Conservation (phyloP, 75 land plant genomes). For the Ceratopteris richardii region DNA sequence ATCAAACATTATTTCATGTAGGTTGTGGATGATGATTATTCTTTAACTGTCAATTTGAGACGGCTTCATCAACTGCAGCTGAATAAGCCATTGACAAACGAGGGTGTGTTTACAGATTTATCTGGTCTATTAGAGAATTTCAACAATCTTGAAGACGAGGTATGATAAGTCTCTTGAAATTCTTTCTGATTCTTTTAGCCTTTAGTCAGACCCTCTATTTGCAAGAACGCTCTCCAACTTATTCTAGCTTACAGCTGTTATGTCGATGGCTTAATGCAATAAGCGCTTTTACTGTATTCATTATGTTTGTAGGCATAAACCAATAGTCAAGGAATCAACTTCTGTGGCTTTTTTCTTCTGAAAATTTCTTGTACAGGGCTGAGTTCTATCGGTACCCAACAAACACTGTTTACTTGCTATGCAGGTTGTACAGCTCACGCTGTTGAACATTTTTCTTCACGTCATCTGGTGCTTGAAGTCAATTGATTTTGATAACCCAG, state of each 20-base stretch:
- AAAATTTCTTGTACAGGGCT: too few relatives aligned
- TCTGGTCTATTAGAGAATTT: constrained; percentile 34
- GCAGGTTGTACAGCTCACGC: constrained; percentile 55
- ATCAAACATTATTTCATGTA: constrained; percentile 18
- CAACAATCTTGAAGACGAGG: constrained; percentile 75
- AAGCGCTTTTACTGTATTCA: too few relatives aligned
- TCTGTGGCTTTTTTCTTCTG: too few relatives aligned
- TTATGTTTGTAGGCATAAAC: too few relatives aligned
- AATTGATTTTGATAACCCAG: constrained; percentile 45
- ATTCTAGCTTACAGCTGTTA: too few relatives aligned
- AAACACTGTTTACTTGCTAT: too few relatives aligned
- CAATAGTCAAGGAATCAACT: too few relatives aligned
- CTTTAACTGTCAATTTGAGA: constrained; percentile 80
- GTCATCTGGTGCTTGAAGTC: constrained; percentile 60
- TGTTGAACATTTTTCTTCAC: constrained; percentile 71
- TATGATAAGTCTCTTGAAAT: constrained; percentile 5
- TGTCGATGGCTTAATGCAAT: too few relatives aligned
- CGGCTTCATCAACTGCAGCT: constrained; percentile 81
- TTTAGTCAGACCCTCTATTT: too few relatives aligned
- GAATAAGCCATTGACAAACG: constrained; percentile 41
- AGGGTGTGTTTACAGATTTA: constrained; percentile 49
- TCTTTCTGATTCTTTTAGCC: neutral
- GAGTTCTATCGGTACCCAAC: too few relatives aligned
- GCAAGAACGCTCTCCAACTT: too few relatives aligned
- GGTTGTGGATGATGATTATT: constrained; percentile 88